phyloP scores from a whole-genome alignment of 352 stramenopile genomes.

The Phytophthora palmivora region DNA sequence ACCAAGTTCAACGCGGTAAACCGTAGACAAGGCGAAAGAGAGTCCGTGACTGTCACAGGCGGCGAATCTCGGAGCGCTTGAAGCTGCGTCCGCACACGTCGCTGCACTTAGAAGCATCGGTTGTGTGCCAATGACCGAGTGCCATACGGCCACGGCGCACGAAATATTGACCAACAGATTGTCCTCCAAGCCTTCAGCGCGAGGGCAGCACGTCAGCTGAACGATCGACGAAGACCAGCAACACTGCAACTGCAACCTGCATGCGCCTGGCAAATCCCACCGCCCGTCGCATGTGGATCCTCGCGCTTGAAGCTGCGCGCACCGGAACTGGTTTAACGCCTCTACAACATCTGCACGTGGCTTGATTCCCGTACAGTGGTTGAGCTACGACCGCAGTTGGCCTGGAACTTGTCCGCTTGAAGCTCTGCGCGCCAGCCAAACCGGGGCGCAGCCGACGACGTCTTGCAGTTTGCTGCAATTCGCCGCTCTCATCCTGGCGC shows the following conservation, averaged over 20 bases:
- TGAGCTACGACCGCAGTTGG: constrained; percentile 7
- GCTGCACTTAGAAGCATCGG: constrained; percentile 13
- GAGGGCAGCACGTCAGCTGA: constrained; percentile 10
- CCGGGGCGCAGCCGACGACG: constrained; percentile 1
- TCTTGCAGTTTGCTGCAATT: constrained; percentile 35
- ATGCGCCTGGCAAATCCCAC: constrained; percentile 12
- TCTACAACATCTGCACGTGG: constrained; percentile 14
- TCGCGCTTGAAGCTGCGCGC: constrained; percentile 34
- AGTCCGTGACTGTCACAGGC: constrained; percentile 34
- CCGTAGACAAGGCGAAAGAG: constrained; percentile 29
- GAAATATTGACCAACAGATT: constrained; percentile 9
- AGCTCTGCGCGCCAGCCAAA: constrained; percentile 20
- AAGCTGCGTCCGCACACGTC: constrained; percentile 26
- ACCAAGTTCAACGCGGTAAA: constrained; percentile 32
- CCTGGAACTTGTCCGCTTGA: constrained; percentile 33
- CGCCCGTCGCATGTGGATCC: constrained; percentile 30
- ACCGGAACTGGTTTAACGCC: constrained; percentile 27
- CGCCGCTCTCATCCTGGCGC: constrained; percentile 19
- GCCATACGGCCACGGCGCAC: constrained; percentile 5
- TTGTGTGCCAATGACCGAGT: constrained; percentile 18
- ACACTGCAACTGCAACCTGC: constrained; percentile 16
- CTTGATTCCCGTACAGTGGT: constrained; percentile 7
- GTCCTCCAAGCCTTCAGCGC: constrained; percentile 5
- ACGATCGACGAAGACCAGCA: constrained; percentile 6
- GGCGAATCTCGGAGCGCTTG: constrained; percentile 19